phyloP scores from a whole-genome alignment of 129 eudicot genomes.

The Logfia minima region DNA sequence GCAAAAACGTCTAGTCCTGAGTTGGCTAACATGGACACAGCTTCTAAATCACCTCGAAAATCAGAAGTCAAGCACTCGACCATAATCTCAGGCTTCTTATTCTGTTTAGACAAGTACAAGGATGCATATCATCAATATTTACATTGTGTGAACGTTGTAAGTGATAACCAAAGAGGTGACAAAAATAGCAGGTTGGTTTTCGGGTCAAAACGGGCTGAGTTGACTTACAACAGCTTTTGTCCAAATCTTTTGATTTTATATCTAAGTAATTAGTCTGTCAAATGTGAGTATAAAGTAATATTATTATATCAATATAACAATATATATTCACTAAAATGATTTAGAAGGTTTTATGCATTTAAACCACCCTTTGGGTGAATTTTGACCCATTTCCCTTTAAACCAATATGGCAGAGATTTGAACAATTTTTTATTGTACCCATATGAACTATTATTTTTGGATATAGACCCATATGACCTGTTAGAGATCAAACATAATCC shows the following conservation, averaged over 20 bases:
- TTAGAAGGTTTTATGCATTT: not conserved
- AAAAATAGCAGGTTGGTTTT: not conserved
- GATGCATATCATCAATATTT: not conserved
- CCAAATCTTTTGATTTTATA: not conserved
- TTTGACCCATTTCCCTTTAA: not conserved
- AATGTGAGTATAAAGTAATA: too few species aligned
- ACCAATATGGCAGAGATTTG: too few species aligned
- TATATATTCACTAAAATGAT: not conserved
- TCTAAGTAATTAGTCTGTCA: not conserved
- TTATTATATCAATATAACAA: not conserved
- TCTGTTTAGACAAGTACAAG: constrained; percentile 45
- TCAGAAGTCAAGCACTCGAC: constrained; percentile 96
- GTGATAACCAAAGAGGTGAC: not conserved
- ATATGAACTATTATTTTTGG: too few species aligned
- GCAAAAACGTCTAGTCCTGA: constrained; percentile 99
- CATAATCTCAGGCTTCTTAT: constrained; percentile 83
- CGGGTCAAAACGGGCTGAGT: not conserved
- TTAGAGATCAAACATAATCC: not conserved
- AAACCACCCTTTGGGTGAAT: not conserved
- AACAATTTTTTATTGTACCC: not conserved
- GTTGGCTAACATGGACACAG: constrained; percentile 72
- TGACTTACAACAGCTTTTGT: not conserved
- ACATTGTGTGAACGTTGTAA: not conserved
- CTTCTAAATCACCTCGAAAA: constrained; percentile 83
- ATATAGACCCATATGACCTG: not conserved